Evolutionary conservation across 139 green algal species (phyloP).

Genomic region (Chlorella sp.): DNA sequence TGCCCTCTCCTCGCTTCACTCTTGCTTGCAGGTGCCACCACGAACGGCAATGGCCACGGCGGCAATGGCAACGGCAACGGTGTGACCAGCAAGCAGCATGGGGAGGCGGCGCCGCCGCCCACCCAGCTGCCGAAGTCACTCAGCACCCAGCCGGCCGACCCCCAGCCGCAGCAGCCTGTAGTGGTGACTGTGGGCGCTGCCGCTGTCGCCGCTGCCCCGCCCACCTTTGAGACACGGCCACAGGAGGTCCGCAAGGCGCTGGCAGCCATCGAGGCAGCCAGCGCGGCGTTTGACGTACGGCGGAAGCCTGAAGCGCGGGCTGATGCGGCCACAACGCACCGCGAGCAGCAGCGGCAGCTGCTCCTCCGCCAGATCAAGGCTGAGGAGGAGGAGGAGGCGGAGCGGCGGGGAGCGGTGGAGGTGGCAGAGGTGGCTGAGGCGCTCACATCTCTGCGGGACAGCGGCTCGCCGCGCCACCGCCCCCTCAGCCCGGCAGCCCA

Average conservation of each 20-base stretch:
- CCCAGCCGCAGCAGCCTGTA: not conserved
- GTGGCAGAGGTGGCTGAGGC: conserved; percentile 46
- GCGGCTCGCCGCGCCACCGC: conserved; percentile 1
- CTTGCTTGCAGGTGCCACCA: conserved; percentile 24
- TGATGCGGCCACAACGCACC: not conserved
- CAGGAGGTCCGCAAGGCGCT: too few species aligned
- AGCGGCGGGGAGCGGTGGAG: conserved; percentile 8
- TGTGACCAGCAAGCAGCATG: conserved; percentile 33
- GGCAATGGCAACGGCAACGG: conserved; percentile 47
- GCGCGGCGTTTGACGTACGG: not conserved
- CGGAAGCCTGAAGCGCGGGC: not conserved
- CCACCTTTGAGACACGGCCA: too few species aligned
- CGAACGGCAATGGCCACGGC: conserved; percentile 34
- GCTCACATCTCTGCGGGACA: conserved; percentile 37
- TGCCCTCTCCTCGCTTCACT: not conserved
- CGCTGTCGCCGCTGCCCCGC: not conserved
- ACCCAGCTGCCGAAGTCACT: not conserved
- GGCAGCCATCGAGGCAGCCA: not conserved
- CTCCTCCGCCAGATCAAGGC: conserved; percentile 5
- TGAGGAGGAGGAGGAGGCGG: conserved; percentile 20
- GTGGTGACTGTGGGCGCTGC: not conserved
- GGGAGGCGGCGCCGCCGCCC: not conserved
- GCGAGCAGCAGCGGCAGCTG: conserved; percentile 7
- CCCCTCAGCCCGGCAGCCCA: too few species aligned
- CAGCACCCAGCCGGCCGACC: not conserved